Conservation (phyloP, 2,329 filamentous ascomycete species). For the Tolypocladium inflatum region DNA sequence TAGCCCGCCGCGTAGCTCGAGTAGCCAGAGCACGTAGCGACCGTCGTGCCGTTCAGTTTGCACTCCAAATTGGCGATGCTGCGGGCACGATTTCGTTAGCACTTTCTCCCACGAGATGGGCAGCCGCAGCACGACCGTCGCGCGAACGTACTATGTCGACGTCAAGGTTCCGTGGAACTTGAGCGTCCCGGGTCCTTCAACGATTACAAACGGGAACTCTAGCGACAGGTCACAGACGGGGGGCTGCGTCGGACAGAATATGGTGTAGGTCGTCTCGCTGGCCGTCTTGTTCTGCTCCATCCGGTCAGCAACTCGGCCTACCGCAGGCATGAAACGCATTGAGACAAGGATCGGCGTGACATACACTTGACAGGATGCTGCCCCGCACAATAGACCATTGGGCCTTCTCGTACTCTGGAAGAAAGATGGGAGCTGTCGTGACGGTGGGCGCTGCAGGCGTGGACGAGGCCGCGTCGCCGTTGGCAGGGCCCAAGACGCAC, state of each 20-base stretch:
- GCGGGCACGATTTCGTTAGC: constrained; percentile 1
- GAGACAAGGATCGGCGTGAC: constrained; percentile 4
- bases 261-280: constrained; percentile 34
- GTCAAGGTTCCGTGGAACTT: constrained; percentile 32
- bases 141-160: constrained; percentile 29
- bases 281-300: constrained; percentile 21
- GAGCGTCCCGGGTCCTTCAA: constrained; percentile 34
- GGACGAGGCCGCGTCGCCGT: constrained; percentile 6
- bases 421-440: constrained; percentile 33
- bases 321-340: background rate
- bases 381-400: constrained; percentile 35
- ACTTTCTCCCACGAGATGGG: background rate
- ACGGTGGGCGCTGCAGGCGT: constrained; percentile 11
- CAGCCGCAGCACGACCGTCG: background rate
- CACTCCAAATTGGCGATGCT: constrained; percentile 36
- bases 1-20: constrained; percentile 32
- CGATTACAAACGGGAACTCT: constrained; percentile 36
- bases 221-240: constrained; percentile 32
- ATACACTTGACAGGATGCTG: constrained; percentile 34
- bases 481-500: constrained; percentile 9
- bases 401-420: constrained; percentile 31
- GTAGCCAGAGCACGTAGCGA: constrained; percentile 38
- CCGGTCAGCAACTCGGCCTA: background rate
- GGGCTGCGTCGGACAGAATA: constrained; percentile 36
- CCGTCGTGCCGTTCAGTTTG: constrained; percentile 29